Evolutionary conservation across 163 green algal species (phyloP), one percentile per base, ranked within the genome.

Genomic region (Coccomyxa subellipsoidea): DNA sequence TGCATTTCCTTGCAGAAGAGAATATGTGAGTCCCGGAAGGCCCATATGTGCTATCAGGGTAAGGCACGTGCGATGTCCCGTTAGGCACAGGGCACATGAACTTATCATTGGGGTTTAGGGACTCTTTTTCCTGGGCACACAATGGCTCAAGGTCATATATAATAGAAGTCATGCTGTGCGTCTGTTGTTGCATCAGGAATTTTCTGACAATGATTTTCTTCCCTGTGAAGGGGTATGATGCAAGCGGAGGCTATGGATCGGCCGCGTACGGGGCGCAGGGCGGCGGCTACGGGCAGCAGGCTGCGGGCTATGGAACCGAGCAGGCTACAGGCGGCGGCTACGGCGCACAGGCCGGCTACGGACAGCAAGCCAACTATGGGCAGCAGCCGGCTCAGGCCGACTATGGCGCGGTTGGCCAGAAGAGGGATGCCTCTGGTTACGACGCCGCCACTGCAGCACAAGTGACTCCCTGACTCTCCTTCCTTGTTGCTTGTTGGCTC

Each of bases 181-280:
- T n/a, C n/a, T n/a, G n/a, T n/a, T n/a, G n/a, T n/a, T n/a, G n/a
- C n/a, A n/a, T n/a, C n/a, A n/a, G n/a, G n/a, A n/a, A n/a, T n/a
- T n/a, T n/a, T n/a, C n/a, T n/a, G n/a, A n/a, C n/a, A n/a, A n/a
- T n/a, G n/a, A n/a, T n/a, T n/a, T n/a, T n/a, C n/a, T n/a, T n/a
- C n/a, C n/a, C n/a, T n/a, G n/a, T n/a, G n/a, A n/a, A 77, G 70
- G 70, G 8, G 1, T 77, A 77, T 53, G 32, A 77, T 36, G 66
- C 66, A 23, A 36, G 21, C 21, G 27, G 21, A 36, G 21, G 18
- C 29, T 73, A 73, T 34, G 66, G 66, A 32, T 32, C 66, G 66
- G n/a, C 27, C 1, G 66, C 2, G 27, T 73, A 73, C n/a, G 59
- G 59, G 59, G 59, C 59, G 10, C 59, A 72, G 59, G 59, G 59